A percentile compares a stretch with the other conserved stretches of the same genome.
These are phyloP conservation scores for rapeseed (Brassica napus) DNA, from an alignment of 345 rosid species.

Conservation along the genomic window DNA sequence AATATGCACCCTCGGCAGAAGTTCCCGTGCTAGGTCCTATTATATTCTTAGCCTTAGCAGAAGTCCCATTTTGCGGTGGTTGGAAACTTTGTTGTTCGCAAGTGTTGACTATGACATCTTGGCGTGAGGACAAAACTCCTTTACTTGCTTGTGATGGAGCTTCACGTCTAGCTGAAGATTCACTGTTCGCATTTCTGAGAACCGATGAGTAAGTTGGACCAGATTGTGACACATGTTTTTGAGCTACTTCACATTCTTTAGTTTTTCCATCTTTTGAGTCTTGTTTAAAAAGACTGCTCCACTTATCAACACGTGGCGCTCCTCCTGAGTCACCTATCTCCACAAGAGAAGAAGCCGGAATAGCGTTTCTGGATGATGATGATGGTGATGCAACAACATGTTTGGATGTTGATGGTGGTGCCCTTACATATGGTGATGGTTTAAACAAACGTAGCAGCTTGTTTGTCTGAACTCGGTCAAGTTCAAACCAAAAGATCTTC, in stretches of 20 bases:
- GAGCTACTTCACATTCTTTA: slow-evolving; percentile 19
- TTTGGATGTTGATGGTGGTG: neutral
- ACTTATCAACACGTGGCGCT: slow-evolving; percentile 28
- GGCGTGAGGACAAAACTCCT: slow-evolving; percentile 13
- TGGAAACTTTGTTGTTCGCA: neutral
- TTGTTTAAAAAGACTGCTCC: slow-evolving; percentile 32
- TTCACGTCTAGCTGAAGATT: slow-evolving; percentile 16
- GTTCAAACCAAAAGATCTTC: slow-evolving; percentile 56
- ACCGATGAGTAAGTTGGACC: slow-evolving; percentile 38
- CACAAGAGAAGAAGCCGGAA: slow-evolving; percentile 31
- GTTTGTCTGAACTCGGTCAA: slow-evolving; percentile 52
- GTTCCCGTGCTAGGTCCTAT: neutral
- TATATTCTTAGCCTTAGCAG: neutral
- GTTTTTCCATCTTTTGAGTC: slow-evolving; percentile 3
- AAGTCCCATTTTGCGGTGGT: neutral
- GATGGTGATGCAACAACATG: slow-evolving; percentile 5
- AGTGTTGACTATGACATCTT: slow-evolving; percentile 8
- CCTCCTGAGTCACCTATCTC: slow-evolving; percentile 23
- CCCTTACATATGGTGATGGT: slow-evolving; percentile 34
- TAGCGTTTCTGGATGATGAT: slow-evolving; percentile 27
- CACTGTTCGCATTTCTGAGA: slow-evolving; percentile 10
- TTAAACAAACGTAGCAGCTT: slow-evolving; percentile 52
- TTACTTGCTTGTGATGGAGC: slow-evolving; percentile 22
- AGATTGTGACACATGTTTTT: slow-evolving; percentile 10
- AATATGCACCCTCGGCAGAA: slow-evolving; percentile 9